Evolutionary conservation across 148 eudicot species (phyloP).

Genomic region (Amaranthus hypochondriacus): DNA sequence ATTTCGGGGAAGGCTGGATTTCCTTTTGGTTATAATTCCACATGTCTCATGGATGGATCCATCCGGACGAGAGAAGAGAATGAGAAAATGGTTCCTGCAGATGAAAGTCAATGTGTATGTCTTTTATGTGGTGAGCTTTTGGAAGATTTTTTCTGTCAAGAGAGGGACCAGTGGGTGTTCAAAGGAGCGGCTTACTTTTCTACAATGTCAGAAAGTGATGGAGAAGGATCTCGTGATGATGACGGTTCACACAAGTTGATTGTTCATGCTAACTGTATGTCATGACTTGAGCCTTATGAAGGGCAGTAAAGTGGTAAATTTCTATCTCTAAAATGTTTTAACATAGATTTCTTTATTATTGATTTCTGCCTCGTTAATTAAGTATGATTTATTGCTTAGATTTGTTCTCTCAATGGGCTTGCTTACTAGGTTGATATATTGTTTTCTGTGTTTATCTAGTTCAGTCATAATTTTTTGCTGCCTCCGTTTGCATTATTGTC

Average conservation of each 20-base stretch:
- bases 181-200: constrained; percentile 66
- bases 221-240: constrained; percentile 28
- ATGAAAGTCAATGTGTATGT: constrained; percentile 85
- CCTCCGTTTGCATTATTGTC: neutral
- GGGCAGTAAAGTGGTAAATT: constrained; percentile 53
- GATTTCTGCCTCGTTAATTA: neutral
- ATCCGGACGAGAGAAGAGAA: constrained; percentile 28
- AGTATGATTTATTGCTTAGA: neutral
- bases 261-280: constrained; percentile 69
- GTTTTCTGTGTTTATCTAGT: neutral
- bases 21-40: constrained; percentile 20
- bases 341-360: neutral
- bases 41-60: constrained; percentile 19
- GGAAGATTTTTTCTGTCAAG: constrained; percentile 66
- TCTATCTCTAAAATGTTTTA: neutral
- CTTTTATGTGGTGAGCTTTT: constrained; percentile 88
- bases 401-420: neutral
- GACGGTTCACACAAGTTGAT: constrained; percentile 40
- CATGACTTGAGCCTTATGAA: constrained; percentile 51
- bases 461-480: neutral
- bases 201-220: constrained; percentile 28
- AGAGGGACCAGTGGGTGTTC: constrained; percentile 86
- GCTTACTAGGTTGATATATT: neutral
- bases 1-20: constrained; percentile 38
- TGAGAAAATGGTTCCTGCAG: constrained; percentile 71